Percentiles rank a stretch among this genome's conserved stretches.
Evolutionary conservation across 495 filamentous ascomycete genomes (phyloP).

Genomic region (Talaromyces proteolyticus): DNA sequence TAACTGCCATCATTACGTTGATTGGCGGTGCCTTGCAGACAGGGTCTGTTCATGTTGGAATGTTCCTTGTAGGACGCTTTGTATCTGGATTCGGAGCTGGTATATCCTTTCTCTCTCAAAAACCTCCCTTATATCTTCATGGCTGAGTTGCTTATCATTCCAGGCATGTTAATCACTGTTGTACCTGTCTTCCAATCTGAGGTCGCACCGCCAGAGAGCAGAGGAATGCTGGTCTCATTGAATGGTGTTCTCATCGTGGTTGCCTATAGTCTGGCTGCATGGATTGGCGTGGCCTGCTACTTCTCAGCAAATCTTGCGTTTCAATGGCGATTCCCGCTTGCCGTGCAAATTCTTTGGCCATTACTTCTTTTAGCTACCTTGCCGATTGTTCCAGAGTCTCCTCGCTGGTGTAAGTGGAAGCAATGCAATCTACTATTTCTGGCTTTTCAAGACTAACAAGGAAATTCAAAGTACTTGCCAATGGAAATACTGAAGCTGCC

Average conservation of each 20-base stretch:
- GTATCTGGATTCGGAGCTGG: constrained; percentile 24
- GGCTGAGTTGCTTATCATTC: not conserved
- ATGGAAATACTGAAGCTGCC: constrained; percentile 12
- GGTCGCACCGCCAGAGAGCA: constrained; percentile 21
- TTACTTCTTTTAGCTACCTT: constrained; percentile 4
- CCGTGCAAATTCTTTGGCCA: constrained; percentile 2
- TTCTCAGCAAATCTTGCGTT: not conserved
- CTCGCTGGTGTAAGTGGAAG: constrained; percentile 8
- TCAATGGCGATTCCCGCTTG: constrained; percentile 7
- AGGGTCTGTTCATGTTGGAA: constrained; percentile 20
- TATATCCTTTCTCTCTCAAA: constrained; percentile 7
- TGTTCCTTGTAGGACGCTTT: constrained; percentile 27
- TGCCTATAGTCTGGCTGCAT: constrained; percentile 15
- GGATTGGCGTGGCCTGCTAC: constrained; percentile 4
- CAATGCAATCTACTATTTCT: not conserved
- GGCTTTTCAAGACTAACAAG: not conserved
- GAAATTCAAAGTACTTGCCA: constrained; percentile 1
- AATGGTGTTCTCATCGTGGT: constrained; percentile 4
- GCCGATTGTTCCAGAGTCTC: constrained; percentile 6
- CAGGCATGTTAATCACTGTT: constrained; percentile 12
- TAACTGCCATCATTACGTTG: constrained; percentile 6
- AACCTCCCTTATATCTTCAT: not conserved
- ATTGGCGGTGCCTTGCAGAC: constrained; percentile 52
- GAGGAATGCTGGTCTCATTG: constrained; percentile 1
- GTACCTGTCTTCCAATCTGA: constrained; percentile 33